These are phyloP conservation scores for Nyssa sinensis DNA, from an alignment of 148 eudicot genomes.

Conservation along the genomic window DNA sequence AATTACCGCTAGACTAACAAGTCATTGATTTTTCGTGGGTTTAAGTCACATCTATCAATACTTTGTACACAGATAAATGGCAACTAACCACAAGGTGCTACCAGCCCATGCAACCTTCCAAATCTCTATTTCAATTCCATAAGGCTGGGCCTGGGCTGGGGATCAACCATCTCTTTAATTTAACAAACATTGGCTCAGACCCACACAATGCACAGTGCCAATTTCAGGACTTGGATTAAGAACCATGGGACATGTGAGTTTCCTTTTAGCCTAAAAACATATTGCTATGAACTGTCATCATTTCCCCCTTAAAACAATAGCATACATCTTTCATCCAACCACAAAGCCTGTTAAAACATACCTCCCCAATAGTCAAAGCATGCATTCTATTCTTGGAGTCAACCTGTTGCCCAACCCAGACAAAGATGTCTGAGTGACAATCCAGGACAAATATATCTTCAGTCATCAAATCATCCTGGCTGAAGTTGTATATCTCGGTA, in stretches of 20 bases:
- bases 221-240: background rate
- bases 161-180: background rate
- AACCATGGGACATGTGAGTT: background rate
- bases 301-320: background rate
- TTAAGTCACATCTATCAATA: background rate
- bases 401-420: constrained; percentile 93
- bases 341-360: constrained; percentile 26
- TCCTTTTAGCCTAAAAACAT: background rate
- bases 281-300: background rate
- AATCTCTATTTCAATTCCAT: background rate
- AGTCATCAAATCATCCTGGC: constrained; percentile 94
- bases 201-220: constrained; percentile 1
- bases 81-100: background rate
- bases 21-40: background rate
- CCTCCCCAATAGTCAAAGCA: constrained; percentile 81
- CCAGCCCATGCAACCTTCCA: constrained; percentile 2
- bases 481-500: constrained; percentile 75
- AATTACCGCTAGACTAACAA: background rate
- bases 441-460: constrained; percentile 90
- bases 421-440: constrained; percentile 71
- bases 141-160: background rate
- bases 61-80: background rate
- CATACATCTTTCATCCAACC: constrained; percentile 6
- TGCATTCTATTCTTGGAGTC: constrained; percentile 66
- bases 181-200: background rate